phyloP scores from a whole-genome alignment of 169 alveolate species.

The Plasmodium vinckei region DNA sequence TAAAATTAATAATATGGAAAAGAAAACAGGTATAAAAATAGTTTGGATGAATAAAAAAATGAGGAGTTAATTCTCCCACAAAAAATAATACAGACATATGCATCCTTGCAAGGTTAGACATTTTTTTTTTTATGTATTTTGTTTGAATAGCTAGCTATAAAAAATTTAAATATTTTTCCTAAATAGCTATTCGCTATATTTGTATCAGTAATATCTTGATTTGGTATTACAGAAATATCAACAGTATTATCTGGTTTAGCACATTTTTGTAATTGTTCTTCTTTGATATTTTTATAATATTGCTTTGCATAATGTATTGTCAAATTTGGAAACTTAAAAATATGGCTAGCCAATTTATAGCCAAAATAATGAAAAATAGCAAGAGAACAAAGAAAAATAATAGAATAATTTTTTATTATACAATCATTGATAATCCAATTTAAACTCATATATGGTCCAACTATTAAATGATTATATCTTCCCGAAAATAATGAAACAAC shows the following conservation, averaged over 20 bases:
- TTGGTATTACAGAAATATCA: not conserved
- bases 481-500: slow-evolving; percentile 14
- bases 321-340: slow-evolving; percentile 14
- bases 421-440: slow-evolving; percentile 45
- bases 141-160: too few relatives aligned
- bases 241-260: slow-evolving; percentile 1
- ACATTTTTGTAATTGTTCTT: slow-evolving; percentile 5
- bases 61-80: too few relatives aligned
- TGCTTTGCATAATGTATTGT: slow-evolving; percentile 23
- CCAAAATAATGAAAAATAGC: slow-evolving; percentile 32
- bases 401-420: not conserved
- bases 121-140: too few relatives aligned
- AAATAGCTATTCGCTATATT: slow-evolving; percentile 3
- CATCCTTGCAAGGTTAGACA: too few relatives aligned
- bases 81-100: too few relatives aligned
- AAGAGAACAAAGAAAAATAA: slow-evolving; percentile 10
- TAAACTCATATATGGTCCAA: slow-evolving; percentile 65
- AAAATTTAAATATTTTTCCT: slow-evolving; percentile 5
- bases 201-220: slow-evolving; percentile 3
- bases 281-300: slow-evolving; percentile 23
- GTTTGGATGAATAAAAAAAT: too few relatives aligned
- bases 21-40: too few relatives aligned
- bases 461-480: slow-evolving; percentile 7
- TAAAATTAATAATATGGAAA: too few relatives aligned
- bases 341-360: slow-evolving; percentile 40